These are phyloP conservation scores for Coniochaeta sp. DNA, from an alignment of 2,329 filamentous ascomycete species.

Conservation along the genomic window DNA sequence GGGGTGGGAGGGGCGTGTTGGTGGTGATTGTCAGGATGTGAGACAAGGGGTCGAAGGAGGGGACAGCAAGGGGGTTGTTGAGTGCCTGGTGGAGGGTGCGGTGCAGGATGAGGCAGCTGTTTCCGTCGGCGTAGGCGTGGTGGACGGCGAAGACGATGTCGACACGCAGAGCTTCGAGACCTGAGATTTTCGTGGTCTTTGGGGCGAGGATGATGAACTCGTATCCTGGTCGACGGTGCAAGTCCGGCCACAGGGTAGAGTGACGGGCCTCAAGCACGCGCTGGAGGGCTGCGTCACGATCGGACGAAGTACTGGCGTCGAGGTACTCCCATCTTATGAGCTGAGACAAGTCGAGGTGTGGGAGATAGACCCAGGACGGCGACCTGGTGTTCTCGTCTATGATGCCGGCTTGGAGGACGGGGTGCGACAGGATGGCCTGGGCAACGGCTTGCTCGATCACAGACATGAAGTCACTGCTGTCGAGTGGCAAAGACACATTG, in stretches of 20 bases:
- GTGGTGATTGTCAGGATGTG: background rate
- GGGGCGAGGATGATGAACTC: background rate
- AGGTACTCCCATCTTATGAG: background rate
- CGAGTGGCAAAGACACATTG: background rate
- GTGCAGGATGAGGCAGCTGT: background rate
- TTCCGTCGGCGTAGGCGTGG: background rate
- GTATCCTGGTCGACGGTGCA: background rate
- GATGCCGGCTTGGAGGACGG: background rate
- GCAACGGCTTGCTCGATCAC: background rate
- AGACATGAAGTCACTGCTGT: background rate
- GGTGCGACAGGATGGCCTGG: background rate
- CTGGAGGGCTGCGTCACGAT: background rate
- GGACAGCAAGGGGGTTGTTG: background rate
- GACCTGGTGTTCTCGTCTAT: background rate
- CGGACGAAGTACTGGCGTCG: background rate
- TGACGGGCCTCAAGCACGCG: background rate
- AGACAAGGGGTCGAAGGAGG: background rate
- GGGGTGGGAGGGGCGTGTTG: background rate
- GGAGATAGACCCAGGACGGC: background rate
- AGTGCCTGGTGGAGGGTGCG: background rate
- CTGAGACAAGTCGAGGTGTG: background rate
- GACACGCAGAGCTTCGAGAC: background rate
- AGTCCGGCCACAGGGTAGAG: background rate
- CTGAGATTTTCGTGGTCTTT: background rate
- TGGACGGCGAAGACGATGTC: conserved; percentile 1